Evolutionary conservation across 2,329 filamentous ascomycete genomes (phyloP).

Genomic region (Grosmannia huntii): DNA sequence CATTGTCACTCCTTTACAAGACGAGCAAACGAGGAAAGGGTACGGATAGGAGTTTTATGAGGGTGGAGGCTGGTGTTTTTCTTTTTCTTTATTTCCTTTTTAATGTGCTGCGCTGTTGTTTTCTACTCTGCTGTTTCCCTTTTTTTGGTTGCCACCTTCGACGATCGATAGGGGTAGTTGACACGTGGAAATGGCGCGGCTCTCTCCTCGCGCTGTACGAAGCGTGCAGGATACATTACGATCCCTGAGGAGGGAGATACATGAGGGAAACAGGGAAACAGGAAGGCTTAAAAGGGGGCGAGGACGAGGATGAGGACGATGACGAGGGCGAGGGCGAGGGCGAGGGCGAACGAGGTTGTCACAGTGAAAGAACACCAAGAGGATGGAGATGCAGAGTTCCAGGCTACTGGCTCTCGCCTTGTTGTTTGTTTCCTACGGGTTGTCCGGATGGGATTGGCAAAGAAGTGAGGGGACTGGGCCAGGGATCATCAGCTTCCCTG

Average conservation of each 20-base stretch:
- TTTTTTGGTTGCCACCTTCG: neutral
- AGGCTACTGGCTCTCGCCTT: neutral
- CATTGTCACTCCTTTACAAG: constrained; percentile 1
- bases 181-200: too few species aligned
- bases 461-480: neutral
- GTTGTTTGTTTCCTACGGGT: neutral
- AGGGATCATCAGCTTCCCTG: neutral
- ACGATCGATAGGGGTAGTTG: neutral
- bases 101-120: neutral
- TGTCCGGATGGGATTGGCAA: neutral
- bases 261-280: too few species aligned
- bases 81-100: neutral
- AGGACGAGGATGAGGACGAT: too few species aligned
- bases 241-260: too few species aligned
- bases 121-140: neutral
- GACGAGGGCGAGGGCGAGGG: too few species aligned
- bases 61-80: constrained; percentile 1
- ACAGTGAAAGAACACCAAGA: too few species aligned
- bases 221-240: too few species aligned
- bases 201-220: too few species aligned
- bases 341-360: too few species aligned
- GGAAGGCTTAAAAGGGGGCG: too few species aligned
- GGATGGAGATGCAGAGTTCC: neutral
- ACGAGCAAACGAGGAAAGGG: constrained; percentile 6
- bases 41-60: constrained; percentile 6